A percentile compares a stretch with the other conserved stretches of the same genome.
phyloP scores from a whole-genome alignment of 148 eudicot genomes.

The Fallopia convolvulus region DNA sequence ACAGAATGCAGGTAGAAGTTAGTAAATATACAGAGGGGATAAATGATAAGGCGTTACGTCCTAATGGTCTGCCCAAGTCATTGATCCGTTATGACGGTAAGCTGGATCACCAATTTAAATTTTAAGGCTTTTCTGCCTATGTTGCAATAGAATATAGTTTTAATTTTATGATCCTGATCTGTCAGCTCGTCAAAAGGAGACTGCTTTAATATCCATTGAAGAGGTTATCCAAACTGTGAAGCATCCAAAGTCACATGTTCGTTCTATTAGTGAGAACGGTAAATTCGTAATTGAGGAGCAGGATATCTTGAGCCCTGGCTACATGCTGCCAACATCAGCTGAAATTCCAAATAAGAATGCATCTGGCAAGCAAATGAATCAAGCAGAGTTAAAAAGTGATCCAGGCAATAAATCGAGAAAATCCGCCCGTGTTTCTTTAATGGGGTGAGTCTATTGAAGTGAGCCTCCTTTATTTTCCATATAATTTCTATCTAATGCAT shows the following conservation, averaged over 20 bases:
- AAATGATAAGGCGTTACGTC: constrained; percentile 69
- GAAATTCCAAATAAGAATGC: constrained; percentile 30
- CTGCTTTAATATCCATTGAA: constrained; percentile 75
- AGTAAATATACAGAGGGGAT: constrained; percentile 96
- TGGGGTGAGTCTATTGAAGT: constrained; percentile 47
- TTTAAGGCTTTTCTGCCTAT: constrained; percentile 5
- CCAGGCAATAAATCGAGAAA: constrained; percentile 42
- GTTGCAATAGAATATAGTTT: neutral
- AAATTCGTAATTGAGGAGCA: constrained; percentile 26
- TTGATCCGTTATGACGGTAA: constrained; percentile 94
- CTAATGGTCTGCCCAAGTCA: constrained; percentile 88
- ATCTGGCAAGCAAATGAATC: constrained; percentile 49
- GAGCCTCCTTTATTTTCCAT: neutral
- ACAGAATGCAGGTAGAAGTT: constrained; percentile 99
- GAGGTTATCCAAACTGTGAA: constrained; percentile 95
- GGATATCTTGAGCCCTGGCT: constrained; percentile 37
- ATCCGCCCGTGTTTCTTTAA: constrained; percentile 54
- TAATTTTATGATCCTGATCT: constrained; percentile 11
- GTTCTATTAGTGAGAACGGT: constrained; percentile 28
- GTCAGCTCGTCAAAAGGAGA: constrained; percentile 95
- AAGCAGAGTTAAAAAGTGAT: constrained; percentile 25
- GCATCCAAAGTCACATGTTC: constrained; percentile 52
- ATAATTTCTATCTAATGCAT: neutral
- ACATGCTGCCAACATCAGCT: constrained; percentile 41
- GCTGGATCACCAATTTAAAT: constrained; percentile 5